Conservation (phyloP, 202 grass and related monocot genomes). For the Digitaria exilis region DNA sequence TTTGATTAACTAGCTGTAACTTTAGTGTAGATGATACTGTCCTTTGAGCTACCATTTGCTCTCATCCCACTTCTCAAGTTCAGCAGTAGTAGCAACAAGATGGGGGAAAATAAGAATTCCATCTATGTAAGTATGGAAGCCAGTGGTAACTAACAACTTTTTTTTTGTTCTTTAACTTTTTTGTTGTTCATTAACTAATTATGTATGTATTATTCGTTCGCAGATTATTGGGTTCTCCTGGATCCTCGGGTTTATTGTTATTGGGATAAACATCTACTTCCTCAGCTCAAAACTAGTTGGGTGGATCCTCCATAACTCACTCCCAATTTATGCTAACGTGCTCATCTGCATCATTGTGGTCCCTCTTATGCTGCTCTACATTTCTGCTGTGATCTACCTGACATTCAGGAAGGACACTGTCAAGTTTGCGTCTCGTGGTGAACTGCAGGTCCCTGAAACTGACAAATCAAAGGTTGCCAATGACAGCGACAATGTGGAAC, state of each 20-base stretch:
- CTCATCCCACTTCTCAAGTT: constrained; percentile 98
- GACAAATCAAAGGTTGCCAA: constrained; percentile 38
- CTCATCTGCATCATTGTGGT: constrained; percentile 58
- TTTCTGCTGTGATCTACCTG: constrained; percentile 58
- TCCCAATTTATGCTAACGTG: constrained; percentile 47
- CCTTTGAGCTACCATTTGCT: constrained; percentile 90
- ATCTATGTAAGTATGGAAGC: constrained; percentile 54
- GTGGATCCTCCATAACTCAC: constrained; percentile 67
- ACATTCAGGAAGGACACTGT: constrained; percentile 64
- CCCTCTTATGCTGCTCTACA: constrained; percentile 65
- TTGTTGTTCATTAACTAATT: background rate
- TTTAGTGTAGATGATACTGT: constrained; percentile 82
- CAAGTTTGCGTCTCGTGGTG: constrained; percentile 30
- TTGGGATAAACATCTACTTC: constrained; percentile 87
- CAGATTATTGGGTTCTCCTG: constrained; percentile 74
- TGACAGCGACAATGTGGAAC: background rate
- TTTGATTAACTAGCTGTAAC: background rate
- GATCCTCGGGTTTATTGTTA: constrained; percentile 58
- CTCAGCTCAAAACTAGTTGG: constrained; percentile 58
- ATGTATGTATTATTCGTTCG: background rate
- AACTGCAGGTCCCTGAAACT: background rate
- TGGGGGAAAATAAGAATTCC: constrained; percentile 82
- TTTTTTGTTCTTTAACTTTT: too few species aligned
- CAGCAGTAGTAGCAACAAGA: constrained; percentile 79
- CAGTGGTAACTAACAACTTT: background rate